Evolutionary conservation across 257 asterid genomes (phyloP).

Genomic region (Anisodus tanguticus): DNA sequence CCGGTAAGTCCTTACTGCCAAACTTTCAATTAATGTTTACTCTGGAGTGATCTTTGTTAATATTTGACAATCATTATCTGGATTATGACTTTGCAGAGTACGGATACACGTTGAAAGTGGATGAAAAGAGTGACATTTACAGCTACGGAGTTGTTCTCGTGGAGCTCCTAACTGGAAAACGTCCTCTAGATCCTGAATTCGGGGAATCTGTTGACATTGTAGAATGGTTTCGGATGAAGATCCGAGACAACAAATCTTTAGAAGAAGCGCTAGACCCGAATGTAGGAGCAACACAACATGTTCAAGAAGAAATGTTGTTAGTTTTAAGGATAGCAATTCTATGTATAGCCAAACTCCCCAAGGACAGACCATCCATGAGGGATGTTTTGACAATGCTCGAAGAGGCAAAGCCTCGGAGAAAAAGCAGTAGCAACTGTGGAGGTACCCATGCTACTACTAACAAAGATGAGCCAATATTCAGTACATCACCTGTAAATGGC

Average conservation of each 20-base stretch:
- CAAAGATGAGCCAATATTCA: conserved; percentile 43
- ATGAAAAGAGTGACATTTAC: conserved; percentile 72
- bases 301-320: conserved; percentile 57
- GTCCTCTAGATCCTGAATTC: conserved; percentile 66
- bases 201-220: conserved; percentile 53
- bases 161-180: conserved; percentile 70
- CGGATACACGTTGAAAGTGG: conserved; percentile 67
- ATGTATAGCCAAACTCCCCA: conserved; percentile 54
- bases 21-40: neutral
- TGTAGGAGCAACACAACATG: conserved; percentile 49
- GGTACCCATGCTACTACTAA: conserved; percentile 15
- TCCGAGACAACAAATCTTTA: conserved; percentile 42
- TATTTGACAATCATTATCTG: conserved; percentile 1
- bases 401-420: conserved; percentile 58
- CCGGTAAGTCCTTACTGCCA: conserved; percentile 46
- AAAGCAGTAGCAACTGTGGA: conserved; percentile 41
- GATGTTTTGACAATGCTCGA: conserved; percentile 57
- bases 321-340: conserved; percentile 52
- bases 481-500: conserved; percentile 50
- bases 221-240: conserved; percentile 51
- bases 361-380: conserved; percentile 61
- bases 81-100: conserved; percentile 52
- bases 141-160: conserved; percentile 78
- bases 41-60: neutral
- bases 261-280: conserved; percentile 48